Evolutionary conservation across 2,329 filamentous ascomycete genomes (phyloP).

Genomic region (Huntiella omanensis): DNA sequence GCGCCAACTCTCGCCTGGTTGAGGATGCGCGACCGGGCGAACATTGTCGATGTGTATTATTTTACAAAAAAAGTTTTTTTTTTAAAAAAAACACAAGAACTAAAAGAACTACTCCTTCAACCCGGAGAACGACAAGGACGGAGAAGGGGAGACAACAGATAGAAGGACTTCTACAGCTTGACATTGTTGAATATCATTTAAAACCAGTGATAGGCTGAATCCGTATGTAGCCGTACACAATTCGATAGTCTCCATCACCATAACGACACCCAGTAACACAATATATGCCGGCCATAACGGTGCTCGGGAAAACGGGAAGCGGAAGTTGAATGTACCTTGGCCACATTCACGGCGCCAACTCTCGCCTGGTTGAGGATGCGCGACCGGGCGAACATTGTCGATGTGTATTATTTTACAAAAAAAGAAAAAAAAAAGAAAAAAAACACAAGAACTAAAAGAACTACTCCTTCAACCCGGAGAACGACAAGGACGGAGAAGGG

Average conservation of each 20-base stretch:
- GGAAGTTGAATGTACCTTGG: slow-evolving; percentile 44
- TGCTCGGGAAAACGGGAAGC: not conserved
- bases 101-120: slow-evolving; percentile 11
- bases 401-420: slow-evolving; percentile 16
- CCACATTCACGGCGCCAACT: slow-evolving; percentile 51
- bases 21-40: slow-evolving; percentile 79
- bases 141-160: slow-evolving; percentile 4
- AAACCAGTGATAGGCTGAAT: not conserved
- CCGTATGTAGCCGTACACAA: not conserved
- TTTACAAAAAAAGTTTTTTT: slow-evolving; percentile 13
- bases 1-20: slow-evolving; percentile 58
- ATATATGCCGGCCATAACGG: too few species aligned
- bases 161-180: not conserved
- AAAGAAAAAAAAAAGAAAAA: slow-evolving; percentile 12
- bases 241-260: too few species aligned
- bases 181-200: not conserved
- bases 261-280: too few species aligned
- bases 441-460: not conserved
- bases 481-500: slow-evolving; percentile 9
- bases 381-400: slow-evolving; percentile 83
- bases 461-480: slow-evolving; percentile 12
- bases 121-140: slow-evolving; percentile 10
- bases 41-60: slow-evolving; percentile 45
- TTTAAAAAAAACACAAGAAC: not conserved
- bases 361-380: slow-evolving; percentile 64